Base-by-base conservation (phyloP, 75 land plant genomes). In the Picea sitchensis region DNA sequence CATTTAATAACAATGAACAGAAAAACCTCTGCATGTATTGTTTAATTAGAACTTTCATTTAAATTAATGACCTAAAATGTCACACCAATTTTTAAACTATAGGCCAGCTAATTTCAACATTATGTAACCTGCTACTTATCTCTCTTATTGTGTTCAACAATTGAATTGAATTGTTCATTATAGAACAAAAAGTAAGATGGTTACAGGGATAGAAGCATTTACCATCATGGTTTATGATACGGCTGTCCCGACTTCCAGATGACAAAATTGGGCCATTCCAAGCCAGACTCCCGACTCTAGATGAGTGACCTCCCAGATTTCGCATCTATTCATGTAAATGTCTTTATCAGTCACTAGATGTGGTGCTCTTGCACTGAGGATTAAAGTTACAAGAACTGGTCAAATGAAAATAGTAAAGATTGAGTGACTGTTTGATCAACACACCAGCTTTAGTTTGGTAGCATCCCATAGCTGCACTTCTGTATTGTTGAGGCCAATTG, bases 171-270 rank as follows among this genome's bases (percentile, higher is more conserved):
- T 47, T 47, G 54, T 51, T 51, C 12, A 9, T 51, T 51, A 9
- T 51, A 51, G 56, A 51, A 51, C 56, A 8, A 9, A 51, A 51
- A 51, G 56, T 51, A 51, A 15, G 60, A 51, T 51, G 56, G 56
- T 51, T 51, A 9, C 56, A 51, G 56, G 11, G 56, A 51, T 9
- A 51, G 56, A 51, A 51, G 56, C 56, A 51, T 9, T 47, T 87
- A 92, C 95, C 89, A 76, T 93, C 95, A 80, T 91, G 93, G 67
- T 91, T 93, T 21, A 93, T 87, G 59, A 93, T 89, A 57, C 65
- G 63, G 76, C 78, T 84, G 77, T 93, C 95, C 12, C 77, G 79
- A 78, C 95, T 78, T 68, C 91, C 95, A 41, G 93, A 91, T 38
- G 90, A 81, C 64, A 93, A 77, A 41, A 84, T 61, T 21, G 86